Evolutionary conservation across 805 yeast species (phyloP), one percentile per base, ranked within the genome.

Genomic region (Yamadazyma ubonensis): DNA sequence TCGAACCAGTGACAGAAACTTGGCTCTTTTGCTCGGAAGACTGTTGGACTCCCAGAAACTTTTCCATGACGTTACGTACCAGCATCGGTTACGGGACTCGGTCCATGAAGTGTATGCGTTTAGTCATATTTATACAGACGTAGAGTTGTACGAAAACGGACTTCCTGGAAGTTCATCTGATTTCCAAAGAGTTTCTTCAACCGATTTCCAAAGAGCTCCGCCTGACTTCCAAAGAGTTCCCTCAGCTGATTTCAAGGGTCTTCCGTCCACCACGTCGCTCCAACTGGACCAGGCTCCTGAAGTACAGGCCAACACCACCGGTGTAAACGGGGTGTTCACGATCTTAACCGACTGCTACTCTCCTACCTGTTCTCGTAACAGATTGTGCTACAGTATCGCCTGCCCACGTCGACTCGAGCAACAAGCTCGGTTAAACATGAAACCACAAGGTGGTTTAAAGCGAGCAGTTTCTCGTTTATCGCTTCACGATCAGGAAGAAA

Each of bases 401-500:
- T 93, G 99, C 65, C 99, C 99, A 11, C 76, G 96, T 50, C 76
- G 98, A 46, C 69, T 93, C 36, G 98, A 91, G 62, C 98, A 93
- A 61, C 98, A 91, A 57, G 96, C 96, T 3, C 73, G 98, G 44
- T 73, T 87, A 37, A 89, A 90, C 52, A 74, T 87, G 79, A 86
- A 86, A 58, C 87, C 93, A 2, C 84, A 85, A 53, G 93, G 95
- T 31, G 95, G 91, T 0, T 70, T 91, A 51, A 75, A 80, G 44
- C 69, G 95, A 35, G 86, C 91, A 10, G 90, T 83, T 29, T 76
- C 83, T 6, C 73, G 81, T 38, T 63, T 81, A 9, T 82, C 88
- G 1, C 65, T 82, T 37, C 83, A 80, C 43, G 95, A 82, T 17
- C 59, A 57, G 16, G 87, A 83, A 36, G 87, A 84, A 45, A 82